A percentile compares a stretch with the other conserved stretches of the same genome.
Evolutionary conservation across 176 grass and related monocot genomes (phyloP).

Genomic region (Phragmites australis): DNA sequence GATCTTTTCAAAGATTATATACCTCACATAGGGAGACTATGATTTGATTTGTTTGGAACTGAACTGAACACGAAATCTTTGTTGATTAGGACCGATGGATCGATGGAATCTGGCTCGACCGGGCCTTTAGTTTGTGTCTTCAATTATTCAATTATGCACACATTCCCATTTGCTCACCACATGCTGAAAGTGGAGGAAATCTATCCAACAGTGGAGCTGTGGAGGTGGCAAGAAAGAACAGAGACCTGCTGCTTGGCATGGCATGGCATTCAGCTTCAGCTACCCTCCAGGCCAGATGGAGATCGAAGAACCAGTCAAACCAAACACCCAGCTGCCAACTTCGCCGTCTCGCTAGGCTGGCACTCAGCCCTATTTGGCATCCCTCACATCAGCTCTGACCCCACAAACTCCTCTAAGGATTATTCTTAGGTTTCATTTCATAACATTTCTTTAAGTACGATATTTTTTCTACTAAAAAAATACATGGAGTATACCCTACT

Average conservation of each 20-base stretch:
- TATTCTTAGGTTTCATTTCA: slow-evolving; percentile 3
- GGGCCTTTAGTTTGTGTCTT: background rate
- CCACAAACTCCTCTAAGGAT: background rate
- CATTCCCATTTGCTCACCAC: slow-evolving; percentile 17
- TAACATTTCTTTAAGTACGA: background rate
- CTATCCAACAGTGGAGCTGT: slow-evolving; percentile 25
- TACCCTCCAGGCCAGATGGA: background rate
- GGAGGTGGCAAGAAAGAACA: slow-evolving; percentile 7
- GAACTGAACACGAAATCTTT: background rate
- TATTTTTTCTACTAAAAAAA: background rate
- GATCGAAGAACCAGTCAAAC: background rate
- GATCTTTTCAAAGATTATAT: background rate
- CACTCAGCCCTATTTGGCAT: slow-evolving; percentile 12
- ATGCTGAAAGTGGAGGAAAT: slow-evolving; percentile 40
- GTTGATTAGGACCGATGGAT: background rate
- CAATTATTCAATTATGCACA: slow-evolving; percentile 16
- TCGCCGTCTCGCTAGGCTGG: slow-evolving; percentile 41
- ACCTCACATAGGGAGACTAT: background rate
- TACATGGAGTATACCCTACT: background rate
- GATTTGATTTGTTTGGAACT: background rate
- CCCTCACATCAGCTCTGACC: slow-evolving; percentile 1
- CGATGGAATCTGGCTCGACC: background rate
- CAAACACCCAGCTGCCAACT: slow-evolving; percentile 19
- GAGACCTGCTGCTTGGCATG: slow-evolving; percentile 18
- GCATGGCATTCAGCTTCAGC: background rate